These are phyloP conservation scores for Fusarium sp. DNA, from an alignment of 2,329 filamentous ascomycete species.

Conservation along the genomic window DNA sequence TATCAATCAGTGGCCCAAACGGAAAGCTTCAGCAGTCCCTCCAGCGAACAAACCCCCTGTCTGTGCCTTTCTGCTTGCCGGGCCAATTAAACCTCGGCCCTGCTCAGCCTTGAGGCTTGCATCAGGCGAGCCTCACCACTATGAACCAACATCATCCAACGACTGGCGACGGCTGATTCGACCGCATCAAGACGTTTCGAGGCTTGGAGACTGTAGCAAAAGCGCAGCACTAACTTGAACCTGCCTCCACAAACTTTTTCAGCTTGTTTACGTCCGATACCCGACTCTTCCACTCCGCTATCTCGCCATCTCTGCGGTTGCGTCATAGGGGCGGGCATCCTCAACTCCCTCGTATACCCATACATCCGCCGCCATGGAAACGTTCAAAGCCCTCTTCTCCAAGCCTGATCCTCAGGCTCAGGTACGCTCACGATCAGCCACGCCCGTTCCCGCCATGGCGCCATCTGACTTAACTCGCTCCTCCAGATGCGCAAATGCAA, in stretches of 20 bases:
- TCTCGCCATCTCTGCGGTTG: slow-evolving; percentile 36
- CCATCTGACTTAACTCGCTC: slow-evolving; percentile 9
- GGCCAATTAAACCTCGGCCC: slow-evolving; percentile 25
- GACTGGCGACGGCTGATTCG: slow-evolving; percentile 27
- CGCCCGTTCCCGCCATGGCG: background rate
- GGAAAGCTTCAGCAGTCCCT: slow-evolving; percentile 17
- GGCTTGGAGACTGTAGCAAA: background rate
- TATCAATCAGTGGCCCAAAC: background rate
- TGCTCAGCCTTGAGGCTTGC: slow-evolving; percentile 41
- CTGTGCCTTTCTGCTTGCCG: background rate
- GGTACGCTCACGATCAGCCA: slow-evolving; percentile 61
- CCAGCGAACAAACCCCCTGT: slow-evolving; percentile 19
- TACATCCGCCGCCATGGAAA: slow-evolving; percentile 74
- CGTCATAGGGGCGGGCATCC: slow-evolving; percentile 41
- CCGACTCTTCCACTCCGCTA: slow-evolving; percentile 11
- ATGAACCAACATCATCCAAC: slow-evolving; percentile 41
- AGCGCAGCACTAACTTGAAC: background rate
- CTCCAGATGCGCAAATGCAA: slow-evolving; percentile 94
- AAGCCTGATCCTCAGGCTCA: slow-evolving; percentile 94
- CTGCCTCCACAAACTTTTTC: background rate
- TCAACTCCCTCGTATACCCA: slow-evolving; percentile 7
- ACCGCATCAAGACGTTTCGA: slow-evolving; percentile 16
- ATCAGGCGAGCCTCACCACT: slow-evolving; percentile 42
- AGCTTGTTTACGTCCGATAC: background rate
- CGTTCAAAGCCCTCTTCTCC: slow-evolving; percentile 85